Evolutionary conservation across 2,329 filamentous ascomycete species (phyloP).

Genomic region (Emmonsia crescens): DNA sequence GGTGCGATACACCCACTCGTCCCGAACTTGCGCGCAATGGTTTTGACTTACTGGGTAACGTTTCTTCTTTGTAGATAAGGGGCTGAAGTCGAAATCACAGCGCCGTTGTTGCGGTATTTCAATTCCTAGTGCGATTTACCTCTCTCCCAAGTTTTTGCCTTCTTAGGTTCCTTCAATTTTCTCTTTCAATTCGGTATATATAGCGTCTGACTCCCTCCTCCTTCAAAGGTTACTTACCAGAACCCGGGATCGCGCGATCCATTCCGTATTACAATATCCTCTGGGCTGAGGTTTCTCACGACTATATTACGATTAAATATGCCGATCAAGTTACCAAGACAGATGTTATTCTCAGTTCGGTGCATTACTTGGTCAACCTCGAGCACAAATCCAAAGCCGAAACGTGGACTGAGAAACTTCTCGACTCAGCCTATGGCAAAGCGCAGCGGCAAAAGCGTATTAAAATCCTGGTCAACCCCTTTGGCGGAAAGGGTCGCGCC

Average conservation of each 20-base stretch:
- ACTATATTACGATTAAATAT: slow-evolving; percentile 60
- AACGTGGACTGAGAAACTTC: slow-evolving; percentile 53
- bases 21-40: neutral
- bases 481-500: slow-evolving; percentile 72
- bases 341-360: slow-evolving; percentile 48
- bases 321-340: slow-evolving; percentile 51
- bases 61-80: slow-evolving; percentile 39
- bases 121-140: slow-evolving; percentile 35
- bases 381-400: slow-evolving; percentile 40
- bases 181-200: neutral
- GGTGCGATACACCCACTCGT: neutral
- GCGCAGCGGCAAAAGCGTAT: slow-evolving; percentile 63
- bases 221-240: slow-evolving; percentile 17
- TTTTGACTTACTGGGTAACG: neutral
- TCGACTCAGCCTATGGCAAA: slow-evolving; percentile 59
- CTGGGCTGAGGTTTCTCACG: slow-evolving; percentile 58
- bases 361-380: slow-evolving; percentile 52
- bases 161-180: neutral
- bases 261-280: slow-evolving; percentile 77
- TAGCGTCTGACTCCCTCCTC: neutral
- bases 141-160: neutral
- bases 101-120: slow-evolving; percentile 47
- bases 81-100: slow-evolving; percentile 37
- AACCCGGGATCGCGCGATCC: slow-evolving; percentile 41
- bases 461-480: slow-evolving; percentile 84